phyloP scores from a whole-genome alignment of 176 grass and related monocot species.

The Chloris gayana region DNA sequence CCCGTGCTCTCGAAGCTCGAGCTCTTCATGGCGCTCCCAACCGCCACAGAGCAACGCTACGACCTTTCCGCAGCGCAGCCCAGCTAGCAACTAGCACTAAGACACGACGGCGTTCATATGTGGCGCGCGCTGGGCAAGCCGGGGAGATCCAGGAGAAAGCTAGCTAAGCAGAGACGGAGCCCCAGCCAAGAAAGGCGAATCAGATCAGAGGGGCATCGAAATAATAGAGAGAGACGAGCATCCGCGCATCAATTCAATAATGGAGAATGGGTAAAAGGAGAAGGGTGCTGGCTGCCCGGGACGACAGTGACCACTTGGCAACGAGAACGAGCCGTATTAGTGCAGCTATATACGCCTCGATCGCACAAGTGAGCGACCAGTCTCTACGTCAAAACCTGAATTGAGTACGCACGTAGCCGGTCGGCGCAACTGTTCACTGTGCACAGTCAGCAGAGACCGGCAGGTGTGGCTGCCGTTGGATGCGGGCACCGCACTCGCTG shows the following conservation, averaged over 20 bases:
- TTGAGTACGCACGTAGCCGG: neutral
- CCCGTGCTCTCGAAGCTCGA: slow-evolving; percentile 27
- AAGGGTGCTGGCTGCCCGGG: neutral
- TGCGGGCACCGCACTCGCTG: neutral
- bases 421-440: neutral
- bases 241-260: slow-evolving; percentile 45
- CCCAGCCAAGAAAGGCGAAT: slow-evolving; percentile 13
- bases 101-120: neutral
- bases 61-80: neutral
- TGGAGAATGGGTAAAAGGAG: slow-evolving; percentile 1
- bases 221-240: slow-evolving; percentile 45
- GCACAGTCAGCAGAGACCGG: neutral
- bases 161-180: neutral
- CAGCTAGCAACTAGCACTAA: neutral
- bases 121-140: neutral
- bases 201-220: slow-evolving; percentile 35
- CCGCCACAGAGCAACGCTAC: neutral
- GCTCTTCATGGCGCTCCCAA: slow-evolving; percentile 39
- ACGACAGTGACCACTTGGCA: slow-evolving; percentile 37
- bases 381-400: too few relatives aligned
- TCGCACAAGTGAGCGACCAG: too few relatives aligned
- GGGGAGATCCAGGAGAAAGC: neutral
- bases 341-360: too few relatives aligned
- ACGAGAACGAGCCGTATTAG: too few relatives aligned
- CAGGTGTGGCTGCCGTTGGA: neutral